A percentile compares a stretch with the other conserved stretches of the same genome.
Conservation (phyloP, 371 early-diverging fungal genomes). For the Mortierella polycephala region DNA sequence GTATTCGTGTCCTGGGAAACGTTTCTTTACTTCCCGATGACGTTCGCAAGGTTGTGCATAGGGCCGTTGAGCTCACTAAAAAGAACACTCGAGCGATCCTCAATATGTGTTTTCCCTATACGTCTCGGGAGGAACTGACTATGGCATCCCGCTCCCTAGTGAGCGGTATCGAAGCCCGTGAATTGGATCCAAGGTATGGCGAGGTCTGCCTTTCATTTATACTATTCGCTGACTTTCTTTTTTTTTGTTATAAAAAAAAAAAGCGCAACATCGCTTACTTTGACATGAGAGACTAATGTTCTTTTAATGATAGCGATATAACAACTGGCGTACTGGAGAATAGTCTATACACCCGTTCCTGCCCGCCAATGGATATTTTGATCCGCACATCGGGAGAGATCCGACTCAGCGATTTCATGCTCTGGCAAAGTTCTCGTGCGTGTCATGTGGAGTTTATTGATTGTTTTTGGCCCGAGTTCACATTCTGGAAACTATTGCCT, state of each 20-base stretch:
- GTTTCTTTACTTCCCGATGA: constrained; percentile 73
- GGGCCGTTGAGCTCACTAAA: constrained; percentile 76
- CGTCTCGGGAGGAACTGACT: constrained; percentile 93
- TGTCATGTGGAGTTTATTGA: constrained; percentile 89
- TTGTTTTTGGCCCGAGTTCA: constrained; percentile 95
- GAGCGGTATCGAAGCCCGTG: constrained; percentile 64
- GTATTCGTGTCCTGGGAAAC: constrained; percentile 88
- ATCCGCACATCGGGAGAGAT: constrained; percentile 98
- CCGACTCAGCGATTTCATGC: constrained; percentile 96
- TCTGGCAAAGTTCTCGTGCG: constrained; percentile 89
- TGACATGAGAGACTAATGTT: background rate
- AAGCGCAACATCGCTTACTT: too few relatives aligned
- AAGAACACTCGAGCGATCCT: constrained; percentile 80
- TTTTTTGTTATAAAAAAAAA: background rate
- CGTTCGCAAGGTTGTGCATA: constrained; percentile 69
- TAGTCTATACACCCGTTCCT: constrained; percentile 74
- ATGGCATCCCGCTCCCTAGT: constrained; percentile 64
- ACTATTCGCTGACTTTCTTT: background rate
- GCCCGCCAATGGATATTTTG: constrained; percentile 92
- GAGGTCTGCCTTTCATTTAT: background rate
- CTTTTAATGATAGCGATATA: constrained; percentile 65
- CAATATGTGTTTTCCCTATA: constrained; percentile 97
- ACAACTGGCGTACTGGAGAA: constrained; percentile 69
- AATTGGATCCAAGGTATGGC: constrained; percentile 62
- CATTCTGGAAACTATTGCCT: constrained; percentile 85